A percentile compares a stretch with the other conserved stretches of the same genome.
Evolutionary conservation across 768 basidiomycete genomes (phyloP).

Genomic region (Imleria badia): DNA sequence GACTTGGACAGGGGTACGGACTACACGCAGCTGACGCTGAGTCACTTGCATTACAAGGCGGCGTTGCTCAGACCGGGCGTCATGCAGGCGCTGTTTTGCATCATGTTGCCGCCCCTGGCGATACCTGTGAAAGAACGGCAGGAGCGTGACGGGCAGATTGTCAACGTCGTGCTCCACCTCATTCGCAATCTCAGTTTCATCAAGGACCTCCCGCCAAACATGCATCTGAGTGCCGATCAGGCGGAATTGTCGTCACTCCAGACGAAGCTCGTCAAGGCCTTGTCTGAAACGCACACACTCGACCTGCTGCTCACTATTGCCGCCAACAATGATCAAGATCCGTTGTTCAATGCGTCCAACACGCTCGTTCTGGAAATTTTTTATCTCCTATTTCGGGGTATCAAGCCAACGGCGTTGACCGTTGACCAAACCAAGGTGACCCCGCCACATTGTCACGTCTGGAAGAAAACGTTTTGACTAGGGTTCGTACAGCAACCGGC

Average conservation of each 20-base stretch:
- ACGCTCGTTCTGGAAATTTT: conserved; percentile 90
- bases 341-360: conserved; percentile 84
- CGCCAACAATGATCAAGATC: conserved; percentile 69
- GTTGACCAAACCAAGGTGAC: conserved; percentile 65
- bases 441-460: conserved; percentile 1
- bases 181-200: conserved; percentile 95
- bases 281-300: conserved; percentile 71
- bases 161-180: conserved; percentile 85
- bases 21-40: conserved; percentile 78
- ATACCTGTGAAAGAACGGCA: conserved; percentile 66
- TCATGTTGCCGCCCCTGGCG: conserved; percentile 77
- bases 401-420: conserved; percentile 59
- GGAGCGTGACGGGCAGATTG: conserved; percentile 81
- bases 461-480: conserved; percentile 10
- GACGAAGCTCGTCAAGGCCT: conserved; percentile 66
- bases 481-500: conserved; percentile 55
- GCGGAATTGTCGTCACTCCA: conserved; percentile 79
- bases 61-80: conserved; percentile 62
- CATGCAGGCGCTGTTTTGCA: conserved; percentile 68
- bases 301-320: conserved; percentile 85
- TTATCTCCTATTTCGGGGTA: conserved; percentile 83
- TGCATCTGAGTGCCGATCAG: conserved; percentile 71
- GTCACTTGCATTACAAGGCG: conserved; percentile 89
- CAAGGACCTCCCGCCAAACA: conserved; percentile 76
- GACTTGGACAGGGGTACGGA: conserved; percentile 80